Evolutionary conservation across 768 basidiomycete species (phyloP).

Genomic region (Lactifluus subvellereus): DNA sequence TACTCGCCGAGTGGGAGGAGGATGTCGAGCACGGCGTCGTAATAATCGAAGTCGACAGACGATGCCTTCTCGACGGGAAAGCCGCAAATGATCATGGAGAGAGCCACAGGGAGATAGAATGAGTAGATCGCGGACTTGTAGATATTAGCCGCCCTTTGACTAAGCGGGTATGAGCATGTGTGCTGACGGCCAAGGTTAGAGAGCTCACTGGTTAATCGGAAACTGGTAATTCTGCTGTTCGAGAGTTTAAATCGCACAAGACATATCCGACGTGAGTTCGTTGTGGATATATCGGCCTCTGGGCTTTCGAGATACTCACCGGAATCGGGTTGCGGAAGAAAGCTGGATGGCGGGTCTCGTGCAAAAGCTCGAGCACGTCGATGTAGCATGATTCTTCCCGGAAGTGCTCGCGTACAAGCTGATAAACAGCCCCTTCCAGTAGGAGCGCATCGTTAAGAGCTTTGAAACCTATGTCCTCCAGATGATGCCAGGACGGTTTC

Average conservation of each 20-base stretch:
- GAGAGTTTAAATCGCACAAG: neutral
- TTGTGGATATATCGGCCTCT: neutral
- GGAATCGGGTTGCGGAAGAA: slow-evolving; percentile 17
- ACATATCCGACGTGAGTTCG: neutral
- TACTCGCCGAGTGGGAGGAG: slow-evolving; percentile 93
- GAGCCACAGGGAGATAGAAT: slow-evolving; percentile 96
- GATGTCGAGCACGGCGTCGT: slow-evolving; percentile 69
- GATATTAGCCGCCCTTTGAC: slow-evolving; percentile 85
- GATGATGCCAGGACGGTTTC: slow-evolving; percentile 90
- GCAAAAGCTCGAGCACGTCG: slow-evolving; percentile 87
- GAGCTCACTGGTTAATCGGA: slow-evolving; percentile 69
- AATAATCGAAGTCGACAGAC: slow-evolving; percentile 47
- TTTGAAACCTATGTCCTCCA: slow-evolving; percentile 64
- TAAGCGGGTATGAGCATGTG: slow-evolving; percentile 30
- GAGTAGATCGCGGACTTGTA: slow-evolving; percentile 99
- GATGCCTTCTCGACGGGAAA: slow-evolving; percentile 46
- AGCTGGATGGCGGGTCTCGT: slow-evolving; percentile 50
- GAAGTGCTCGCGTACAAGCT: slow-evolving; percentile 83
- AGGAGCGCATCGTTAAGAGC: slow-evolving; percentile 97
- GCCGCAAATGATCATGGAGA: slow-evolving; percentile 76
- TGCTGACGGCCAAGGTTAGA: neutral
- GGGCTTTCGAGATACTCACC: neutral
- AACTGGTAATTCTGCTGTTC: slow-evolving; percentile 48
- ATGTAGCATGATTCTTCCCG: slow-evolving; percentile 74
- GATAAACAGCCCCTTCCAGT: slow-evolving; percentile 91